These are phyloP conservation scores for Rubroshorea leprosula DNA, from an alignment of 345 rosid species.

Conservation along the genomic window DNA sequence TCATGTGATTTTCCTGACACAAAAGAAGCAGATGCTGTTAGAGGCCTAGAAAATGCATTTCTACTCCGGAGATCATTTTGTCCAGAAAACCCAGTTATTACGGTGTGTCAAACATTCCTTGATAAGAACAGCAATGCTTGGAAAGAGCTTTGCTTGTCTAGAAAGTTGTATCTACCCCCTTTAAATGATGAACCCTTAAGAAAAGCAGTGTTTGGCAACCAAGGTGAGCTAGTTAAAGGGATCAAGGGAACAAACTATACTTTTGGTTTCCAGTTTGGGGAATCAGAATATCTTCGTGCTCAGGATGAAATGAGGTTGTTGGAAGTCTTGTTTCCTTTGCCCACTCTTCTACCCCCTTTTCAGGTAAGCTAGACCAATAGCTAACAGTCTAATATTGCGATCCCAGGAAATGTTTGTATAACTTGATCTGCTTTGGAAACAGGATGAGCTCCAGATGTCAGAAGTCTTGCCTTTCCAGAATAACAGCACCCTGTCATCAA, in stretches of 20 bases:
- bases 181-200: constrained; percentile 63
- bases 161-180: constrained; percentile 59
- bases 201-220: constrained; percentile 53
- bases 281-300: constrained; percentile 50
- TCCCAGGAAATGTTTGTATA: constrained; percentile 13
- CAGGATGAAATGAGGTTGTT: constrained; percentile 49
- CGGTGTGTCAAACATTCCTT: constrained; percentile 53
- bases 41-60: constrained; percentile 24
- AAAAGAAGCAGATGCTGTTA: constrained; percentile 17
- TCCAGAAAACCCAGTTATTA: constrained; percentile 74
- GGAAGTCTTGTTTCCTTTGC: constrained; percentile 83
- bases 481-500: constrained; percentile 82
- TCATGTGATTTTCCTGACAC: constrained; percentile 23
- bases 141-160: constrained; percentile 53
- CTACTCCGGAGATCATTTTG: constrained; percentile 38
- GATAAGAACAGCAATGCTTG: constrained; percentile 43
- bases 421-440: constrained; percentile 25
- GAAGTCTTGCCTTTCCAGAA: constrained; percentile 79
- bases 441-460: constrained; percentile 64
- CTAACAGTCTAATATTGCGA: background rate
- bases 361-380: constrained; percentile 43
- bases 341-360: constrained; percentile 81
- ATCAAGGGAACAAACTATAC: constrained; percentile 60
- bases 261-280: constrained; percentile 69
- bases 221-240: constrained; percentile 27